Evolutionary conservation across 495 filamentous ascomycete species (phyloP), one percentile per base, ranked within the genome.

Genomic region (Aspergillus panamensis): DNA sequence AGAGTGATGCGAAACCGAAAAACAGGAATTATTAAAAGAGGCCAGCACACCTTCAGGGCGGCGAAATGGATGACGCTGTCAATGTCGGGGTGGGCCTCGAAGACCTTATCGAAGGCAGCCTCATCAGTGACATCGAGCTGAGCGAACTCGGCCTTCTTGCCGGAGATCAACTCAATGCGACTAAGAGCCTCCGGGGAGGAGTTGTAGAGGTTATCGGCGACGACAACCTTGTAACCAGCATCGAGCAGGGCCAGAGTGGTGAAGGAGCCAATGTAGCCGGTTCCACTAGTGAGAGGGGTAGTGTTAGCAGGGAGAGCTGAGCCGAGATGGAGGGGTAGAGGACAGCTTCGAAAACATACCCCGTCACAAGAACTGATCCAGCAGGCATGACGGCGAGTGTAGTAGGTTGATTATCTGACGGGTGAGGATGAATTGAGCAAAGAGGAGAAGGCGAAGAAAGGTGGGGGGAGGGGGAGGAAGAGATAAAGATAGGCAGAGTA

Each of bases 31-130:
- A 45, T 45, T 20, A 10, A 45, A 21, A 25, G 5, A 9, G 19
- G 9, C 16, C 9, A 16, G 2, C 82, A 58, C 74, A 90, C 92
- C 89, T 98, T 98, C 62, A 98, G 82, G 16, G 94, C 94, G 48
- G 94, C 95, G 71, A 98, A 98, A 78, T 98, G 94, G 59, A 98
- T 97, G 48, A 97, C 94, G 71, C 89, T 95, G 81, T 96, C 91
- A 69, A 98, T 96, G 64, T 91, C 86, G 30, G 91, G 90, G 75
- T 97, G 89, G 49, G 86, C 89, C 59, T 82, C 79, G 71, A 98
- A 97, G 60, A 97, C 88, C 68, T 87, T 84, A 77, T 96, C 90
- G 57, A 97, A 84, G 32, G 77, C 86, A 35, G 82, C 80, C 71
- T 91, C 85, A 69, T 96, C 82, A 58, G 91, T 96, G 66, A 98